Evolutionary conservation across 1,284 basidiomycete species (phyloP).

Genomic region (Ganoderma resinaceum): DNA sequence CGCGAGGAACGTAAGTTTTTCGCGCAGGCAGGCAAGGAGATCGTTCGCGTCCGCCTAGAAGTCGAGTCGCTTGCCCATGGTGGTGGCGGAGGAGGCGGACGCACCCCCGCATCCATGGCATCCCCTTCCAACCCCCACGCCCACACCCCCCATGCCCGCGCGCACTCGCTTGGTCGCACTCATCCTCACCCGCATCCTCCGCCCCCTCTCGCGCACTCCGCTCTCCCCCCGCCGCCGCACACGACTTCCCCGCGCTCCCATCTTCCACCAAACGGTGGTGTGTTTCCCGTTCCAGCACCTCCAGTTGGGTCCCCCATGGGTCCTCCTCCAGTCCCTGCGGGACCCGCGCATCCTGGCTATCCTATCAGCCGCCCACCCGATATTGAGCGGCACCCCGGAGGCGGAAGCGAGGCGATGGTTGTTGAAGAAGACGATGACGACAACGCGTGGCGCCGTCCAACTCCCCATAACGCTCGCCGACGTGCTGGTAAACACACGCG

Average conservation of each 20-base stretch:
- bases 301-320: conserved; percentile 4
- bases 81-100: conserved; percentile 7
- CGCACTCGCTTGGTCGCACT: conserved; percentile 19
- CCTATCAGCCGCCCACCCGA: conserved; percentile 26
- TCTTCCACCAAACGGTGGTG: conserved; percentile 15
- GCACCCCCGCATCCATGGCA: conserved; percentile 15
- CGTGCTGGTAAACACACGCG: conserved; percentile 77
- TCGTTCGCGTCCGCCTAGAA: conserved; percentile 73
- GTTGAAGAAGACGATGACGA: conserved; percentile 52
- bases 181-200: conserved; percentile 12
- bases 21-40: conserved; percentile 75
- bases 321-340: conserved; percentile 8
- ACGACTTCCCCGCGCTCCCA: conserved; percentile 14
- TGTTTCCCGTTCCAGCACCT: conserved; percentile 17
- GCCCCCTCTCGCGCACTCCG: conserved; percentile 19
- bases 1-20: conserved; percentile 79
- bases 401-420: conserved; percentile 34
- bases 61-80: conserved; percentile 48
- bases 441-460: conserved; percentile 71
- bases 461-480: conserved; percentile 70
- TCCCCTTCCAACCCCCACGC: conserved; percentile 10
- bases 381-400: conserved; percentile 27
- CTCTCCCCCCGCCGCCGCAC: conserved; percentile 5
- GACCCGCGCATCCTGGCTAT: conserved; percentile 18
- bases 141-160: conserved; percentile 13